Conservation (phyloP, 2,329 filamentous ascomycete genomes). For the Aspergillus eucalypticola region DNA sequence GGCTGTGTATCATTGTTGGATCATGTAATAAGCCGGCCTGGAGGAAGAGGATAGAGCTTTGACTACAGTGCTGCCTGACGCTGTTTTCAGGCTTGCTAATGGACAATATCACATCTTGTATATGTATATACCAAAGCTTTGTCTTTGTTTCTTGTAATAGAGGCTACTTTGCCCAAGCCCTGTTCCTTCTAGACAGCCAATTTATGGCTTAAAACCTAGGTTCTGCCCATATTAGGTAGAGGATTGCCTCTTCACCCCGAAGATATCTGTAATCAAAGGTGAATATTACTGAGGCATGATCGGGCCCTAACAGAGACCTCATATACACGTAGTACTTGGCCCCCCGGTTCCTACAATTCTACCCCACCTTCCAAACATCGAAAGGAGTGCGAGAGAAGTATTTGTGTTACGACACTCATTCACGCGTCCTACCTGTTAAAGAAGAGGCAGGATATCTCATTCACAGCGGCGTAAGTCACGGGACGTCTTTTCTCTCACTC, state of each 20-base stretch:
- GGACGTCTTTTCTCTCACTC: not conserved
- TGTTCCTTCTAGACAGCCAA: not conserved
- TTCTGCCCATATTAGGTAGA: not conserved
- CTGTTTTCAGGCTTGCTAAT: not conserved
- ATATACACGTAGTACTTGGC: too few species aligned
- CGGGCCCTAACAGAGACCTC: too few species aligned
- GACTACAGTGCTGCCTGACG: not conserved
- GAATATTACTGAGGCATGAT: too few species aligned
- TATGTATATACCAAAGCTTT: constrained; percentile 11
- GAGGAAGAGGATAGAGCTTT: not conserved
- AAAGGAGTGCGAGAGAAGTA: too few species aligned
- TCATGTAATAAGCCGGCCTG: constrained; percentile 2
- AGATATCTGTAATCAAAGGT: too few species aligned
- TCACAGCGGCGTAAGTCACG: not conserved
- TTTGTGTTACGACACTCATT: not conserved
- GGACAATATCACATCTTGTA: constrained; percentile 4
- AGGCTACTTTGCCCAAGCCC: not conserved
- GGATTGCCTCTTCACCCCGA: not conserved
- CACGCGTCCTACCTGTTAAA: not conserved
- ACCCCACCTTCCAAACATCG: too few species aligned
- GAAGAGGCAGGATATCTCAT: not conserved
- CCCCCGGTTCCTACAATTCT: too few species aligned
- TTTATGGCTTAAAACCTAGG: too few species aligned
- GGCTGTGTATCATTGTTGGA: constrained; percentile 3
- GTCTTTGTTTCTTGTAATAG: constrained; percentile 1